Conservation (phyloP, 2,329 filamentous ascomycete genomes). For the Fusarium paranaense region DNA sequence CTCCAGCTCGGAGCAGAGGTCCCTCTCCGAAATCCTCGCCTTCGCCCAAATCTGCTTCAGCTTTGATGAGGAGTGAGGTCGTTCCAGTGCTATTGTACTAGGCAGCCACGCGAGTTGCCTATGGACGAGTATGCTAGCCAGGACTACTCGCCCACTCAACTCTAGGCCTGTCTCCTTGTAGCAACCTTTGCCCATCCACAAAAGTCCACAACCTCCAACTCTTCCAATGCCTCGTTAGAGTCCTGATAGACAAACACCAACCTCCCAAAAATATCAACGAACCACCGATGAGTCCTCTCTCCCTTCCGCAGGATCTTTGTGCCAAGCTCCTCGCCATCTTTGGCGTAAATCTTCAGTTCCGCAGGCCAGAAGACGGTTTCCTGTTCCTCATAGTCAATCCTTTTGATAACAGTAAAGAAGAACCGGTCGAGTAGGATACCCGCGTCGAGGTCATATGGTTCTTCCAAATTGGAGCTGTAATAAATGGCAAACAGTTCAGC, state of each 20-base stretch:
- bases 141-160: neutral
- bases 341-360: conserved; percentile 3
- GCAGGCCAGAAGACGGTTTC: neutral
- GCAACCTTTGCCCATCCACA: neutral
- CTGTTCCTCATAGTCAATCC: neutral
- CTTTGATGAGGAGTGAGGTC: neutral
- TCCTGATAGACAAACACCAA: conserved; percentile 2
- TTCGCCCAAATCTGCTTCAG: neutral
- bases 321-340: conserved; percentile 9
- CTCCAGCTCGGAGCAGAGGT: neutral
- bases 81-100: neutral
- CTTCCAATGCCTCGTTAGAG: neutral
- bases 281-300: neutral
- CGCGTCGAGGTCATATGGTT: neutral
- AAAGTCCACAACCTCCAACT: conserved; percentile 13
- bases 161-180: neutral
- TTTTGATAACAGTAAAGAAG: conserved; percentile 6
- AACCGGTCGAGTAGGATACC: conserved; percentile 18
- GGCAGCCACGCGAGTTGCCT: neutral
- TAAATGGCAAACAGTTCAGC: neutral
- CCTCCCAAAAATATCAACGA: conserved; percentile 13
- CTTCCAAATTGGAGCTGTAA: neutral
- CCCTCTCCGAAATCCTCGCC: neutral
- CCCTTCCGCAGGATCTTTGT: neutral
- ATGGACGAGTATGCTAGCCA: neutral